Percentiles rank a stretch among this genome's conserved stretches.
phyloP scores from a whole-genome alignment of 1,139 yeast genomes.

The Candida sp. region DNA sequence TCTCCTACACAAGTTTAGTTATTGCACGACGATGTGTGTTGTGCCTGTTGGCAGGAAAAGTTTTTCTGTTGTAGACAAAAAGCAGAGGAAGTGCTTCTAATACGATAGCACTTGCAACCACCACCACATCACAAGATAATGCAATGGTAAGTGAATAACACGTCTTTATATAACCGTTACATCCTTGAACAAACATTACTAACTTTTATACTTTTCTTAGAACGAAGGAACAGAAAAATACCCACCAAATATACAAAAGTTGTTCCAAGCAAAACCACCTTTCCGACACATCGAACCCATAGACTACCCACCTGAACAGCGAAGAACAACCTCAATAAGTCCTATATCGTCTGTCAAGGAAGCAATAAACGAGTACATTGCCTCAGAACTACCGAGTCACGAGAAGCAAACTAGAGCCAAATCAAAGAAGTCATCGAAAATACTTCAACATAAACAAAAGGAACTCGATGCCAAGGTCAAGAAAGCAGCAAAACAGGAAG shows the following conservation, averaged over 20 bases:
- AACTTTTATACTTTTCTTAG: conserved; percentile 13
- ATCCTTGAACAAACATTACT: conserved; percentile 7
- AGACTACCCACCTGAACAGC: conserved; percentile 56
- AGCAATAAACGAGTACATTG: conserved; percentile 33
- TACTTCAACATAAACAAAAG: conserved; percentile 13
- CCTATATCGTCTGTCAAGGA: conserved; percentile 52
- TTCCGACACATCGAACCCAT: conserved; percentile 53
- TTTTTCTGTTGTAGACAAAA: neutral
- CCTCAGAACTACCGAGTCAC: conserved; percentile 19
- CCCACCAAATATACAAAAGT: conserved; percentile 65
- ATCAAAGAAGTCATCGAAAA: conserved; percentile 7
- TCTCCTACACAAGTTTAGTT: neutral
- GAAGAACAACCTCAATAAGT: conserved; percentile 55
- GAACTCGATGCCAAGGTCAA: conserved; percentile 15
- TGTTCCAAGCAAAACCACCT: conserved; percentile 79
- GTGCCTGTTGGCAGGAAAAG: neutral
- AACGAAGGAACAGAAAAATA: conserved; percentile 46
- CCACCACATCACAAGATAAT: neutral
- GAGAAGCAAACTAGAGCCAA: conserved; percentile 11
- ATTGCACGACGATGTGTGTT: neutral
- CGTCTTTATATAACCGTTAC: neutral
- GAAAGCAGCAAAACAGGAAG: conserved; percentile 30
- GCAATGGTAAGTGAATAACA: conserved; percentile 4
- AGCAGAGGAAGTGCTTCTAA: neutral
- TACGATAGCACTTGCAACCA: neutral